Evolutionary conservation across 345 rosid species (phyloP).

Genomic region (Melastoma malabathricum): DNA sequence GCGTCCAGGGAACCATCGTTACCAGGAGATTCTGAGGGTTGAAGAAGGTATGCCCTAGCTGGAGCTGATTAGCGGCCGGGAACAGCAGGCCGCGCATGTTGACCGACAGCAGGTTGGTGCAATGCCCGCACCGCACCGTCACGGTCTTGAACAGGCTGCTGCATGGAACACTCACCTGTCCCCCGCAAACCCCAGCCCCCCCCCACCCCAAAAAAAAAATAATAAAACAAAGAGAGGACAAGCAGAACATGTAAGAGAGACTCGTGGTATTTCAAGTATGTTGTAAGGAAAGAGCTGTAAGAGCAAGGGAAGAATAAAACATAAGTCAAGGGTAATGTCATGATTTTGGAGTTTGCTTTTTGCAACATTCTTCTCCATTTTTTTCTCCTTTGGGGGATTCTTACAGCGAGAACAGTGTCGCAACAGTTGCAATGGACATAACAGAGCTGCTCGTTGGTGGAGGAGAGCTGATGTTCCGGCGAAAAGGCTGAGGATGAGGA

Average conservation of each 20-base stretch:
- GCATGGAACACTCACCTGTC: conserved; percentile 90
- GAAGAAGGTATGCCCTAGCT: conserved; percentile 60
- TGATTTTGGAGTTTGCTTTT: too few species aligned
- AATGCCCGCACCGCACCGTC: conserved; percentile 59
- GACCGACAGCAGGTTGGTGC: conserved; percentile 78
- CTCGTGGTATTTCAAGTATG: too few species aligned
- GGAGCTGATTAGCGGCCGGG: conserved; percentile 69
- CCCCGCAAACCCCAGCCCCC: background rate
- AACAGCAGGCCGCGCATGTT: conserved; percentile 55
- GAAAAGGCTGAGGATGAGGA: conserved; percentile 41
- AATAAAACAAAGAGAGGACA: background rate
- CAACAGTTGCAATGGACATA: conserved; percentile 96
- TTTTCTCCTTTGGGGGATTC: background rate
- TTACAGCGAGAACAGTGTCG: conserved; percentile 85
- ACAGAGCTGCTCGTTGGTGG: conserved; percentile 88
- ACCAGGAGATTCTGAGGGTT: conserved; percentile 67
- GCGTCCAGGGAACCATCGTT: background rate
- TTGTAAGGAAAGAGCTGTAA: background rate
- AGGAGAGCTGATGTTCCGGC: conserved; percentile 72
- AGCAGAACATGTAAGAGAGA: background rate
- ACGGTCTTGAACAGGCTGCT: conserved; percentile 94
- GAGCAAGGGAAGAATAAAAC: background rate
- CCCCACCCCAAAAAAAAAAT: background rate
- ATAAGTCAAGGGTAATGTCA: too few species aligned
- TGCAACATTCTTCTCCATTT: background rate